Percentiles rank a stretch among this genome's conserved stretches.
Conservation (phyloP, 208 protist species). For the Herpetomonas tarakana region DNA sequence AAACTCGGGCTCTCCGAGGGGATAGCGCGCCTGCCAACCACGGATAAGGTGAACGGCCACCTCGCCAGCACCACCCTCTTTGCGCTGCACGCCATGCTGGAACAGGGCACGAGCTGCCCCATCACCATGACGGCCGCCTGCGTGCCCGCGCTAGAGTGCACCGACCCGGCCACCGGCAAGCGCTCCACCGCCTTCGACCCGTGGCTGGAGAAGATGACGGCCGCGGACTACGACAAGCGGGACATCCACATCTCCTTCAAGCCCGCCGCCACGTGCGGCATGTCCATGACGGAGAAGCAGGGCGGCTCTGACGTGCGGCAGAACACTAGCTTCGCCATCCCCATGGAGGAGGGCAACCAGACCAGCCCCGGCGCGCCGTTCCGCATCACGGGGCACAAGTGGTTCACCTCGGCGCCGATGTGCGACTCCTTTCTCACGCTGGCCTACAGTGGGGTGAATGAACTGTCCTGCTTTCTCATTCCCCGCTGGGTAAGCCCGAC, state of each 20-base stretch:
- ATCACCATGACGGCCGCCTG: slow-evolving; percentile 40
- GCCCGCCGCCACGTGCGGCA: slow-evolving; percentile 25
- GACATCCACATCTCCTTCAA: slow-evolving; percentile 22
- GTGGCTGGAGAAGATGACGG: slow-evolving; percentile 9
- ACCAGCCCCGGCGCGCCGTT: slow-evolving; percentile 1
- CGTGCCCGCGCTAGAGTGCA: slow-evolving; percentile 13
- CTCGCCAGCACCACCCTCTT: slow-evolving; percentile 17
- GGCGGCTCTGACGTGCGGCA: slow-evolving; percentile 36
- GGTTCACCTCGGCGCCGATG: slow-evolving; percentile 48
- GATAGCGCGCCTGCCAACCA: slow-evolving; percentile 2
- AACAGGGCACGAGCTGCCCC: slow-evolving; percentile 31
- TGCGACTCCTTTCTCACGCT: slow-evolving; percentile 43
- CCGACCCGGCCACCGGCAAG: background rate
- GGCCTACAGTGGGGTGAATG: slow-evolving; percentile 13
- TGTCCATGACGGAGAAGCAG: slow-evolving; percentile 52
- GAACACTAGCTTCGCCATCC: slow-evolving; percentile 28
- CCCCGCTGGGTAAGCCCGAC: slow-evolving; percentile 22
- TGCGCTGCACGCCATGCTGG: slow-evolving; percentile 12
- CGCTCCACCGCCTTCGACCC: slow-evolving; percentile 1
- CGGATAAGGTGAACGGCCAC: slow-evolving; percentile 11
- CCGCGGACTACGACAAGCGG: slow-evolving; percentile 21
- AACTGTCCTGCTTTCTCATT: slow-evolving; percentile 36
- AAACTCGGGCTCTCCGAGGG: slow-evolving; percentile 12
- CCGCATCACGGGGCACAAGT: slow-evolving; percentile 37
- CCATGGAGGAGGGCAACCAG: slow-evolving; percentile 5